phyloP scores from a whole-genome alignment of 2,329 filamentous ascomycete species.

The Fusarium keratoplasticum region DNA sequence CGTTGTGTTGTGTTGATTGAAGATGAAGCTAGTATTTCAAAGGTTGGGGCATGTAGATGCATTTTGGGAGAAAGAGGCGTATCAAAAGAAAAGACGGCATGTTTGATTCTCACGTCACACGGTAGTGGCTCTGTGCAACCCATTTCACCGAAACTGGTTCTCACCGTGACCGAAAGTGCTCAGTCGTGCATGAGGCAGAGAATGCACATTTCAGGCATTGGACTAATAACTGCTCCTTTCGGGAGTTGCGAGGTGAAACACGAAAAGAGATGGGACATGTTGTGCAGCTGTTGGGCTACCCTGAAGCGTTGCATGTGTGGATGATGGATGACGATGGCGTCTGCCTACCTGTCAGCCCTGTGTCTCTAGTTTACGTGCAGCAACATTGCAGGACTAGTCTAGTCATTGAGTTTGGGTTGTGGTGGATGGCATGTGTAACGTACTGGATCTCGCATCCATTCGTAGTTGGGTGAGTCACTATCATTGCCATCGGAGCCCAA shows the following conservation, averaged over 20 bases:
- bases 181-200: conserved; percentile 10
- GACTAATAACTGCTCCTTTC: not conserved
- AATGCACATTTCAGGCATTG: conserved; percentile 3
- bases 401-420: conserved; percentile 1
- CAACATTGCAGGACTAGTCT: not conserved
- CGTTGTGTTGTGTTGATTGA: conserved; percentile 9
- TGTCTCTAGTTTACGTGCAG: conserved; percentile 23
- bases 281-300: conserved; percentile 5
- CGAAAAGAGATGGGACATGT: not conserved
- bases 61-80: conserved; percentile 24
- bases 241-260: conserved; percentile 15
- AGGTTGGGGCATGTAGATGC: conserved; percentile 13
- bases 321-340: conserved; percentile 3
- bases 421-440: conserved; percentile 4
- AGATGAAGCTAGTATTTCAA: conserved; percentile 20
- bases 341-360: conserved; percentile 27
- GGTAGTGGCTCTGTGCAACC: conserved; percentile 8
- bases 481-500: conserved; percentile 1
- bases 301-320: not conserved
- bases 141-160: not conserved
- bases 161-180: conserved; percentile 24
- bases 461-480: conserved; percentile 28
- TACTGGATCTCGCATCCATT: conserved; percentile 5
- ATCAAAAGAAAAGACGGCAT: conserved; percentile 27
- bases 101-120: conserved; percentile 20